Percentiles rank a stretch among this genome's conserved stretches.
These are phyloP conservation scores for Mycena leptocephala DNA, from an alignment of 768 basidiomycete genomes.

Conservation along the genomic window DNA sequence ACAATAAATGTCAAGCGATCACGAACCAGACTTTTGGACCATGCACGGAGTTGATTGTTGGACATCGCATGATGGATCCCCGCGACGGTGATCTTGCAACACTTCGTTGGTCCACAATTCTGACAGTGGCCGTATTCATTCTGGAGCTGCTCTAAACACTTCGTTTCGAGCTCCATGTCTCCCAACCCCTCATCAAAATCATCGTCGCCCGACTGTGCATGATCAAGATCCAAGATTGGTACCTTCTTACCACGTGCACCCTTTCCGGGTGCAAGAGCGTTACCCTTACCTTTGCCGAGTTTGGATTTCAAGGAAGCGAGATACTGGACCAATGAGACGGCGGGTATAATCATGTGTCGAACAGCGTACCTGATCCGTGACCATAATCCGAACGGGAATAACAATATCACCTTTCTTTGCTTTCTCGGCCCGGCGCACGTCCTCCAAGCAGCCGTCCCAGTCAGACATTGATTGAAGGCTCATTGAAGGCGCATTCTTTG, in stretches of 20 bases:
- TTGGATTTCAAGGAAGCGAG: not conserved
- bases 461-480: not conserved
- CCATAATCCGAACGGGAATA: not conserved
- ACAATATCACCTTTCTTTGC: not conserved
- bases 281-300: too few relatives aligned
- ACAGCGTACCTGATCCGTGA: not conserved
- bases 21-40: not conserved
- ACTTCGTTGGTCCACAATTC: not conserved
- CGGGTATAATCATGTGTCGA: too few relatives aligned
- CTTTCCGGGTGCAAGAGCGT: too few relatives aligned
- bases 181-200: constrained; percentile 17
- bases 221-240: constrained; percentile 15
- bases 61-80: not conserved
- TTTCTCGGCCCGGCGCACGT: not conserved
- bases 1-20: too few relatives aligned
- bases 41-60: not conserved
- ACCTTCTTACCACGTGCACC: not conserved
- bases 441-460: not conserved
- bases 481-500: not conserved
- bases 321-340: not conserved
- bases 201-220: constrained; percentile 14
- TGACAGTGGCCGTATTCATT: not conserved
- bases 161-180: not conserved
- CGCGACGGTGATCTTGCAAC: constrained; percentile 9
- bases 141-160: not conserved